These are phyloP conservation scores for Neurospora crassa DNA, from an alignment of 2,329 filamentous ascomycete genomes.

Conservation along the genomic window DNA sequence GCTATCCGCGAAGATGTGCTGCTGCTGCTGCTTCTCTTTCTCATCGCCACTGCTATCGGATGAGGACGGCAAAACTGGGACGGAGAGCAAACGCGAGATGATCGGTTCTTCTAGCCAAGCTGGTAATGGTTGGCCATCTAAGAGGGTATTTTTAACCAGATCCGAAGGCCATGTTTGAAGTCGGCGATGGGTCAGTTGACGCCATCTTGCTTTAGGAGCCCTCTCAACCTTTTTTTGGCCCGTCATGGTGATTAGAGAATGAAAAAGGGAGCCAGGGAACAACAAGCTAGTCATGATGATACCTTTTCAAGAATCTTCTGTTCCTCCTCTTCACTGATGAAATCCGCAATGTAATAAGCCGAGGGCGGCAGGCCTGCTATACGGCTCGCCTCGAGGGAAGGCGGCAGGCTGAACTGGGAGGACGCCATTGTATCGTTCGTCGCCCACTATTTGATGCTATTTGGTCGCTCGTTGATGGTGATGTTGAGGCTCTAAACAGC, in stretches of 20 bases:
- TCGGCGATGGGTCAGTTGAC: conserved; percentile 74
- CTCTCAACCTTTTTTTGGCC: conserved; percentile 39
- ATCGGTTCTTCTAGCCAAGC: conserved; percentile 65
- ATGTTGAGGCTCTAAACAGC: background rate
- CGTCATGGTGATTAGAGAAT: conserved; percentile 28
- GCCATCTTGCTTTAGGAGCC: conserved; percentile 72
- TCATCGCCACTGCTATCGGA: conserved; percentile 14
- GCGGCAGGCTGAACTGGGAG: conserved; percentile 27
- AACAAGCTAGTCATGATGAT: conserved; percentile 19
- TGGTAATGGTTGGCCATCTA: conserved; percentile 61
- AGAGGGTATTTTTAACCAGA: conserved; percentile 66
- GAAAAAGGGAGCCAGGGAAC: conserved; percentile 40
- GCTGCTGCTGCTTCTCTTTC: conserved; percentile 5
- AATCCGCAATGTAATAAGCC: conserved; percentile 80
- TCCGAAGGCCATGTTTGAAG: conserved; percentile 86
- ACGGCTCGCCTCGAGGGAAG: conserved; percentile 38
- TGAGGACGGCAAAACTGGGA: conserved; percentile 24
- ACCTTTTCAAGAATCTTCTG: conserved; percentile 61
- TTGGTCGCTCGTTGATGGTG: background rate
- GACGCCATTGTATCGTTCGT: background rate
- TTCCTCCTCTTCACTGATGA: conserved; percentile 72
- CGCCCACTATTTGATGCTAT: background rate
- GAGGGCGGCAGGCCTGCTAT: conserved; percentile 49
- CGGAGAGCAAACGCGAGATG: conserved; percentile 48
- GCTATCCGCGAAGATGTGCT: conserved; percentile 48